Evolutionary conservation across 106 monocot genomes (phyloP).

Genomic region (Apostasia ramifera): DNA sequence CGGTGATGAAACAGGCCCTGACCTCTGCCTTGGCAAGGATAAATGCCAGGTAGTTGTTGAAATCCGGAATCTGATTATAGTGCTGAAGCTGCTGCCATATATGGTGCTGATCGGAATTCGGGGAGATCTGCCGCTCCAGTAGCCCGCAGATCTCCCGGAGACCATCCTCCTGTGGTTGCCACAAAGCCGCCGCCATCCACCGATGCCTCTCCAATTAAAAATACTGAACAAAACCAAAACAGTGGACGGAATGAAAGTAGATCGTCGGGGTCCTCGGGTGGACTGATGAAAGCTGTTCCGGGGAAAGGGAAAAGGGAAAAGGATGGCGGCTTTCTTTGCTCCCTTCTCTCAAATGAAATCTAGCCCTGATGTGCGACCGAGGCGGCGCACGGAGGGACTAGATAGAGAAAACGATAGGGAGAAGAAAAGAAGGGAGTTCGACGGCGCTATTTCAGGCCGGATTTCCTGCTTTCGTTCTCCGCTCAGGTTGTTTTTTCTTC

Average conservation of each 20-base stretch:
- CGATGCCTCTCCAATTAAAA: not conserved
- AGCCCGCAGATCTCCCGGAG: constrained; percentile 92
- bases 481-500: no score
- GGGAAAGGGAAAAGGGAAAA: not conserved
- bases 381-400: no score
- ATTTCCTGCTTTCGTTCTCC: no score
- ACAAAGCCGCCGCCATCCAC: constrained; percentile 29
- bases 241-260: no score
- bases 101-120: constrained; percentile 69
- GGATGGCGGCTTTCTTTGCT: not conserved
- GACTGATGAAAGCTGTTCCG: not conserved
- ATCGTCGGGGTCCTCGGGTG: not conserved
- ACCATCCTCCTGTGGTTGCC: constrained; percentile 92
- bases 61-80: constrained; percentile 83
- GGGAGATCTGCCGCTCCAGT: constrained; percentile 85
- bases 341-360: no score
- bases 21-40: constrained; percentile 80
- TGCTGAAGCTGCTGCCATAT: constrained; percentile 95
- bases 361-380: no score
- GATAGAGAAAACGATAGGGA: no score
- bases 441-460: no score
- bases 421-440: no score
- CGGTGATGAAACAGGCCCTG: not conserved
- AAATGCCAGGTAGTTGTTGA: constrained; percentile 91
- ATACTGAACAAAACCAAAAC: no score